Evolutionary conservation across 2,329 filamentous ascomycete genomes (phyloP), one percentile per base, ranked within the genome.

Genomic region (Aureobasidium sp.): DNA sequence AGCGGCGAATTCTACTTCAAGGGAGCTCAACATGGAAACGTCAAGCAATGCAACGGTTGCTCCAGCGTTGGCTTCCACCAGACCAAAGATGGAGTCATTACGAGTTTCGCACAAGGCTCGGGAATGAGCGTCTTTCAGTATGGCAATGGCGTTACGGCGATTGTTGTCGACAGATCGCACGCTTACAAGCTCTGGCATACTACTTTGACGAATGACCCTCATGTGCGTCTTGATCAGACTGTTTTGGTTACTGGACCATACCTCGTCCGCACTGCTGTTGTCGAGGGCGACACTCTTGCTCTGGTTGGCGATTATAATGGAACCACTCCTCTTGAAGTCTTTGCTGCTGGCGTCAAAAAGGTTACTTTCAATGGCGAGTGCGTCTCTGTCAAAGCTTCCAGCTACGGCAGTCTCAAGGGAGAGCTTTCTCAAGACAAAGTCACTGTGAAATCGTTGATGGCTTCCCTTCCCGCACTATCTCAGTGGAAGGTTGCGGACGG

Each of bases 161-260:
- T 83, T 59, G 72, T 85, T 5, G 74, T 84, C 2, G 82, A 84
- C 51, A 76, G 78, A 31, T 69, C 76, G 11, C 78, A 81, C 0
- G 83, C 81, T 1, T 85, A 80, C 78, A 80, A 78, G 6, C 82
- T 85, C 67, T 85, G 80, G 73, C 82, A 82, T 2, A 78, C 82
- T 3, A 73, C 78, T 1, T 72, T 83, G 11, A 78, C 77, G 0
- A 68, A 67, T 1, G 73, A 79, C 61, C 82, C 82, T 0, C 70
- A 76, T 48, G 77, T 78, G 0, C 69, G 71, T 2, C 74, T 79
- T 5, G 49, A 63, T 14, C 29, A 55, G 42, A 63, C 62, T 22
- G 69, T 77, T 2, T 68, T 78, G 15, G 73, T 77, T 0, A 69
- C 73, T 41, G 76, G 76, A 0, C 76, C 76, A 15, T 77, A 78